Conservation (phyloP, 1,139 yeast species). For the Debaryomyces coudertii region DNA sequence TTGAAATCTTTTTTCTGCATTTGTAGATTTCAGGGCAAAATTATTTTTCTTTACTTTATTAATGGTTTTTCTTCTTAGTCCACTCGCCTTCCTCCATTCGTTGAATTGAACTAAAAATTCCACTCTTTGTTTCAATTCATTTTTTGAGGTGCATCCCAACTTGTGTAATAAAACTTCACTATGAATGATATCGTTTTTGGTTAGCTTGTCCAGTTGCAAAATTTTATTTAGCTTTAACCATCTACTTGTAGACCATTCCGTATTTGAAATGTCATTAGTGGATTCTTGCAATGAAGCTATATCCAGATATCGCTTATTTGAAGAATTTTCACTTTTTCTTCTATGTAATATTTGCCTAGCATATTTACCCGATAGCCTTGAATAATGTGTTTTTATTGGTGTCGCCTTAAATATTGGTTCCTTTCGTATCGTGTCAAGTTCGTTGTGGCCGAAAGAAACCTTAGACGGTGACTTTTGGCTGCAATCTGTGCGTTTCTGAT, state of each 20-base stretch:
- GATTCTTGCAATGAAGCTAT: not conserved
- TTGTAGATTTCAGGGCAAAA: conserved; percentile 3
- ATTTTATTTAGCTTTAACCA: conserved; percentile 31
- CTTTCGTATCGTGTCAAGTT: not conserved
- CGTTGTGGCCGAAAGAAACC: not conserved
- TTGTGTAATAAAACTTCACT: conserved; percentile 24
- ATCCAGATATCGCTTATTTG: not conserved
- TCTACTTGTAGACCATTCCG: conserved; percentile 26
- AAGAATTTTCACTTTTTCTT: conserved; percentile 9
- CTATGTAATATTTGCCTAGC: conserved; percentile 20
- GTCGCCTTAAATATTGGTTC: conserved; percentile 13
- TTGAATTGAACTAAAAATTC: conserved; percentile 25
- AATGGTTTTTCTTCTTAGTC: conserved; percentile 6
- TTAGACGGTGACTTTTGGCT: not conserved
- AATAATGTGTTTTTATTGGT: conserved; percentile 21
- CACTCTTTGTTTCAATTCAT: conserved; percentile 27
- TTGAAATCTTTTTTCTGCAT: conserved; percentile 4
- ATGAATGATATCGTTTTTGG: conserved; percentile 25
- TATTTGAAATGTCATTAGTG: not conserved
- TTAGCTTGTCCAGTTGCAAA: conserved; percentile 21
- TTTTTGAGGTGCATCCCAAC: conserved; percentile 23
- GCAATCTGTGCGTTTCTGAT: conserved; percentile 4
- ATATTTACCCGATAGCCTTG: conserved; percentile 21
- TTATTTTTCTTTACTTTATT: conserved; percentile 3
- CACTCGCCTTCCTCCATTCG: conserved; percentile 8